These are phyloP conservation scores for Penicillium sp. DNA, from an alignment of 2,329 filamentous ascomycete species.

Conservation along the genomic window DNA sequence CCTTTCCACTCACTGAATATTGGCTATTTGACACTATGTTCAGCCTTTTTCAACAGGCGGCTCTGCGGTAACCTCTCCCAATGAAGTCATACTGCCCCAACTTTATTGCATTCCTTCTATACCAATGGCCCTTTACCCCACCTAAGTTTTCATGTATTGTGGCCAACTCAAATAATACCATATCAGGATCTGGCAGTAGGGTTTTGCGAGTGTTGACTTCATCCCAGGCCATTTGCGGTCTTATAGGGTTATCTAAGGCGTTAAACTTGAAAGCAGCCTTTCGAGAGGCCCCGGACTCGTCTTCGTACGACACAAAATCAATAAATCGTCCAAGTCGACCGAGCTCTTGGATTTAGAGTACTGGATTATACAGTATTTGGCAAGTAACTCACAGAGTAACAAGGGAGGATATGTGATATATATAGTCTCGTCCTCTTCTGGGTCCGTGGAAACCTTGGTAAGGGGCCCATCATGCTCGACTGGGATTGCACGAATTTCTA, in stretches of 20 bases:
- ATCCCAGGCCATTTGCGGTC: conserved; percentile 24
- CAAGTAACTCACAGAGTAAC: conserved; percentile 10
- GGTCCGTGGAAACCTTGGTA: conserved; percentile 16
- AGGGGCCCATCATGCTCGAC: conserved; percentile 23
- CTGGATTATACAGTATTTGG: conserved; percentile 13
- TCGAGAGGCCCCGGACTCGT: background rate
- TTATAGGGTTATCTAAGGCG: conserved; percentile 8
- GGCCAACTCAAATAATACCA: conserved; percentile 18
- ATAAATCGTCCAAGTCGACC: conserved; percentile 19
- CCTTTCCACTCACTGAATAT: background rate
- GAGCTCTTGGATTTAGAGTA: conserved; percentile 19
- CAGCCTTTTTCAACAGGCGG: background rate
- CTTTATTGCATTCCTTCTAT: conserved; percentile 12
- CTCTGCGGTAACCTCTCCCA: conserved; percentile 20
- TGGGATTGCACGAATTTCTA: conserved; percentile 18
- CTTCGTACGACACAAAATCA: conserved; percentile 14
- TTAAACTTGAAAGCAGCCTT: conserved; percentile 25
- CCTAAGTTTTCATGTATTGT: conserved; percentile 11
- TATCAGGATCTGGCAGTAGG: conserved; percentile 30
- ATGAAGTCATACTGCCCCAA: conserved; percentile 17
- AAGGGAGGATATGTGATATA: conserved; percentile 20
- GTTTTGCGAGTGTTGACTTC: conserved; percentile 27
- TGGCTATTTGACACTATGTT: background rate
- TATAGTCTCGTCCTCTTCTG: conserved; percentile 18
- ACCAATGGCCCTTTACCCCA: conserved; percentile 12